Evolutionary conservation across 768 basidiomycete species (phyloP), one percentile per base, ranked within the genome.

Genomic region (Boletus reticulatus): DNA sequence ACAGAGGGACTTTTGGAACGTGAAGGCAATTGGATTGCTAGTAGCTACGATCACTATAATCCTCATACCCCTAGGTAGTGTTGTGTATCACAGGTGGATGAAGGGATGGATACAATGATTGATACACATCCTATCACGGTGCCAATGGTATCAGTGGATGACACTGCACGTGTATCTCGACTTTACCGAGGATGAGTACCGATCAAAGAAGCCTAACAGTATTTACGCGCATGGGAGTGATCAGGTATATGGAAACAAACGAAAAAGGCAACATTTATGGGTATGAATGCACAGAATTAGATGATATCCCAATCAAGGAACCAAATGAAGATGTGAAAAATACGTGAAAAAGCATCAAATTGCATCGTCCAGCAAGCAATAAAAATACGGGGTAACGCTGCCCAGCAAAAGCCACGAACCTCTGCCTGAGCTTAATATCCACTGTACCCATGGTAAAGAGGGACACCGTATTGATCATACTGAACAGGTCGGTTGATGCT

Each of bases 391-490:
- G 7, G 5, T 14, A 24, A 43, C 34, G 44, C 13, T 27, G 19
- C 41, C 47, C 36, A 32, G 27, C 46, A 54, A 29, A 29, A 48
- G 12, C 43, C 48, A 50, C 16, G 44, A 34, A 24, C 20, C 29
- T 36, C 32, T 27, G 16, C 22, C 44, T 13, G 8, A 32, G 38
- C 17, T 50, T 38, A 67, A 39, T 72, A 73, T 29, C 66, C 64
- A 48, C 32, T 45, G 41, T 71, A 71, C 29, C 69, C 70, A 53
- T 87, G 81, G 64, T 88, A 85, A 59, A 84, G 76, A 42, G 87
- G 85, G 16, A 87, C 77, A 51, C 78, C 79, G 53, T 75, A 78
- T 48, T 68, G 71, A 59, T 84, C 83, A 62, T 86, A 84, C 52
- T 75, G 75, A 43, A 71, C 62, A 17, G 78, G 76, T 57, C 78